phyloP scores from a whole-genome alignment of 228 moss, liverwort and hornwort species.

The Sphagnum magellanicum region DNA sequence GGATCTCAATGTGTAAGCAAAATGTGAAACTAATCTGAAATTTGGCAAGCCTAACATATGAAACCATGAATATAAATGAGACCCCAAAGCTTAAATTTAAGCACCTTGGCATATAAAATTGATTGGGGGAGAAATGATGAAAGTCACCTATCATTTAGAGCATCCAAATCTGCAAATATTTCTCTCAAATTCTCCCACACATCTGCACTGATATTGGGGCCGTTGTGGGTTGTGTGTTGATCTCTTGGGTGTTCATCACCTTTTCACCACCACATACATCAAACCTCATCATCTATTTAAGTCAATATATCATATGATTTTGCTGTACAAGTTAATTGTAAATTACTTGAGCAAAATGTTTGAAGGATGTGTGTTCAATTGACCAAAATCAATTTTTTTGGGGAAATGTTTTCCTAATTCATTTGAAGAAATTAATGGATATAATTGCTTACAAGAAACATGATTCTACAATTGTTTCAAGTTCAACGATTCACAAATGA shows the following conservation, averaged over 20 bases:
- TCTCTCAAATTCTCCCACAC: slow-evolving; percentile 18
- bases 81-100: too few species aligned
- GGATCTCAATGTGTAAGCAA: too few species aligned
- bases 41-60: too few species aligned
- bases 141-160: slow-evolving; percentile 9
- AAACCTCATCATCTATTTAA: neutral
- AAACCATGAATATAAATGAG: too few species aligned
- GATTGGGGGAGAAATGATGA: too few species aligned
- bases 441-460: neutral
- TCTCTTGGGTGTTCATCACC: slow-evolving; percentile 2
- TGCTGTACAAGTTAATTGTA: neutral
- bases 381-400: neutral
- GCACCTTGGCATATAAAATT: too few species aligned
- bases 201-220: slow-evolving; percentile 10
- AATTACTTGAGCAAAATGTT: neutral
- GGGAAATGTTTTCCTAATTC: neutral
- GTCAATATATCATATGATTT: neutral
- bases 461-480: neutral
- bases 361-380: neutral
- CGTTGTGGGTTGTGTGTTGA: slow-evolving; percentile 2
- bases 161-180: slow-evolving; percentile 13
- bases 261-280: neutral
- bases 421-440: neutral
- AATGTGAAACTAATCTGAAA: too few species aligned
- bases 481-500: neutral